Base-by-base conservation (phyloP, 345 rosid species). In the Rhodamnia argentea region DNA sequence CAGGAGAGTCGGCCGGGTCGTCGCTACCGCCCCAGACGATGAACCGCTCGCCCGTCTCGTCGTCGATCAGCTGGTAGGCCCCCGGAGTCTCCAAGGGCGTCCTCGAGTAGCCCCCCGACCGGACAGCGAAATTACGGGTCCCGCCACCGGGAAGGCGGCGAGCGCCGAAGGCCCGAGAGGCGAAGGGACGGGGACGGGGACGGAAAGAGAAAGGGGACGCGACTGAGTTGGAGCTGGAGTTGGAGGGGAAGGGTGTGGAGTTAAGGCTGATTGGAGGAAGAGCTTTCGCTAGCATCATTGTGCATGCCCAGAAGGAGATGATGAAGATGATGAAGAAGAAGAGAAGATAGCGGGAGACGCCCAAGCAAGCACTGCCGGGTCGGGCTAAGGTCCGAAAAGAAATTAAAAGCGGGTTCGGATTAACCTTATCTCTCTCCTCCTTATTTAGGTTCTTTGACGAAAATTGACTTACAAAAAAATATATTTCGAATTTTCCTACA, bases 41-140 rank as follows among this genome's bases (percentile, higher is more conserved):
- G 88, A 93, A 88, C 29, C 92, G 91, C 32, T 92, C 93, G 1
- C 93, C 94, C 22, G 90, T 91, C 60, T 89, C 88, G 7, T 94
- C 90, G 88, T 91, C 85, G 32, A 88, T 70, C 37, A 90, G 89
- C 64, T 89, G 87, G 59, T 85, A 89, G 42, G 93, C 92, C 53
- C 91, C 87, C 20, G 91, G 59, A 55, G 92, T 87, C 83, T 90
- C 91, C 88, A 92, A 18, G 27, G 93, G 90, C 58, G 85, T 89
- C 59, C 91, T 90, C 59, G 83, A 87, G 83, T 86, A 89, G 44
- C 89, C 88, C 13, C 81, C 81, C 81, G 81, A 70, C 13, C 81
- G 81, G 56, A 52, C 58, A 14, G 47, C 50, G 47, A 83, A 53
- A 20, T n/a, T 13, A 7, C 58, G 40, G 7, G 58, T 27, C 44